Evolutionary conservation across 371 early-diverging fungal species (phyloP), one percentile per base, ranked within the genome.

Genomic region (Mucor ambiguus): DNA sequence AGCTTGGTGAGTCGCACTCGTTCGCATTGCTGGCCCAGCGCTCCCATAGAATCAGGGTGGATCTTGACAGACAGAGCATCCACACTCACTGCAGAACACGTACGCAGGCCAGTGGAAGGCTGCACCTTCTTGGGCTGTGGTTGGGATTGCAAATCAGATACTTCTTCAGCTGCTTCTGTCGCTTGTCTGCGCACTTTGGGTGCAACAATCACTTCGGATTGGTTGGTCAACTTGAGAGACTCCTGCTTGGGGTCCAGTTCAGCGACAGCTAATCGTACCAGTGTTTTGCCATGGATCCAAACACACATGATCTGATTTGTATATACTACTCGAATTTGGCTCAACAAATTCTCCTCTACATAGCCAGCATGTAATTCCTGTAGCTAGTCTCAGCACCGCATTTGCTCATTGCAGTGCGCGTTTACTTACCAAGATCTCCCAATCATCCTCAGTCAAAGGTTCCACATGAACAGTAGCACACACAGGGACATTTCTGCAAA

Each of bases 361-460:
- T 89, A 90, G 44, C 87, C 90, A 14, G 93, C 92, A 71, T 94
- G 88, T 20, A 92, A 69, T 82, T 93, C 93, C 92, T 91, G 70
- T 56, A 2, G 12, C 9, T 12, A 46, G 10, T 41, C 52, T 60
- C 38, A 29, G 56, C 7, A 33, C 16, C 0, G 11, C 56, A 26
- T 12, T 29, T 10, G 38, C 12, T 35, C 20, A 16, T 54, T 28
- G 35, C 29, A 2, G n/a, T n/a, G n/a, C 46, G 38, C 26, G 26
- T 29, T 9, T 49, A 16, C 68, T 60, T 83, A 90, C 92, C 74
- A 95, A 58, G 43, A 94, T 92, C 69, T 95, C 94, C 94, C 94
- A 95, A 71, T 95, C 96, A 58, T 94, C 94, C 55, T 84, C 86
- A 0, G 92, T 84, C 61, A 84, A 71, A 4, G 95, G 95, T 48